These are phyloP conservation scores for Warburgia ugandensis DNA, from an alignment of 164 flowering plant species.

Conservation along the genomic window DNA sequence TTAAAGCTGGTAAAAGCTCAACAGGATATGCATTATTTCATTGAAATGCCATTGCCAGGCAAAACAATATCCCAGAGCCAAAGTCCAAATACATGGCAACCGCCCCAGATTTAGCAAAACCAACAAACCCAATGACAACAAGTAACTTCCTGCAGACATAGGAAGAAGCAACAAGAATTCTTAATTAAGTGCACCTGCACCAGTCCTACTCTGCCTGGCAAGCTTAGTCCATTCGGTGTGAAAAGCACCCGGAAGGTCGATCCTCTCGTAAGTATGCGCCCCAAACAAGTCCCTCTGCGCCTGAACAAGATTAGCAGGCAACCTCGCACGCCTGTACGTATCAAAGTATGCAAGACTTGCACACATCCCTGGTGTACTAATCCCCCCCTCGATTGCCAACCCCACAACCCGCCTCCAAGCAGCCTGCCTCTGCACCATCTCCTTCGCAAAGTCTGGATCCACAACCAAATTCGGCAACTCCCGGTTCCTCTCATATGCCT, in stretches of 20 bases:
- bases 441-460: constrained; percentile 39
- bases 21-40: too few relatives aligned
- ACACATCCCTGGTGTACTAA: constrained; percentile 43
- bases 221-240: constrained; percentile 38
- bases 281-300: constrained; percentile 45
- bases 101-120: too few relatives aligned
- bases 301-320: constrained; percentile 42
- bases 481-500: constrained; percentile 41
- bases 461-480: constrained; percentile 30
- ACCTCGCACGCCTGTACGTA: constrained; percentile 33
- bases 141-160: neutral
- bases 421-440: too few relatives aligned
- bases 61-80: neutral
- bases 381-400: too few relatives aligned
- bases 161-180: constrained; percentile 5
- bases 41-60: too few relatives aligned
- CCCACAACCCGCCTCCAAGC: constrained; percentile 41
- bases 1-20: too few relatives aligned
- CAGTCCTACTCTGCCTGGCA: constrained; percentile 19
- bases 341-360: constrained; percentile 36
- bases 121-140: too few relatives aligned
- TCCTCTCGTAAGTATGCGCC: constrained; percentile 39
- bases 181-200: constrained; percentile 12
- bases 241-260: constrained; percentile 26
- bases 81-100: neutral